Conservation (phyloP, 2,329 filamentous ascomycete genomes). For the Trichoderma sp. region DNA sequence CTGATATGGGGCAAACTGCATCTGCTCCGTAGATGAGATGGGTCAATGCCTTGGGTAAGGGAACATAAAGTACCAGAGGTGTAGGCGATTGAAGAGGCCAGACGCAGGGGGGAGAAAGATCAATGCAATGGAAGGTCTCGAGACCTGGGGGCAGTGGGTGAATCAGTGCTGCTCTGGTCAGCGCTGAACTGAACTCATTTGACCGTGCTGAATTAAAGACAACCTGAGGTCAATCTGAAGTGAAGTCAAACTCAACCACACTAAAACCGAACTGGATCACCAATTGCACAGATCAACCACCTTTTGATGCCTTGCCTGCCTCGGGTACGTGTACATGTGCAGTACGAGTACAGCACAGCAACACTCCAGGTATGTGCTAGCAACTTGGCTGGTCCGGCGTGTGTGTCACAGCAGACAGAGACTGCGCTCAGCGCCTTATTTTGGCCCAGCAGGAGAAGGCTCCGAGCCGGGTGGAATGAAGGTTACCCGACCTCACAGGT, state of each 20-base stretch:
- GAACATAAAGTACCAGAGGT: background rate
- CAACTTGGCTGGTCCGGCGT: background rate
- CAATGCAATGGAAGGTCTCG: background rate
- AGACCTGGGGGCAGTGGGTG: background rate
- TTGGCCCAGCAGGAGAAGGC: background rate
- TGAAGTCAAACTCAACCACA: background rate
- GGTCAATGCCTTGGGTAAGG: background rate
- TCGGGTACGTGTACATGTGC: background rate
- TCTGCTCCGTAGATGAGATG: background rate
- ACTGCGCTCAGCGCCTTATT: background rate
- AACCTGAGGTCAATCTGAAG: background rate
- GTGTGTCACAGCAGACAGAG: background rate
- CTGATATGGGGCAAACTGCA: constrained; percentile 16
- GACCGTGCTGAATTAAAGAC: background rate
- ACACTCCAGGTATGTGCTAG: background rate
- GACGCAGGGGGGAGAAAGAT: background rate
- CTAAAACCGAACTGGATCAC: background rate
- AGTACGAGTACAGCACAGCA: background rate
- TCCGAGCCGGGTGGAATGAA: constrained; percentile 9
- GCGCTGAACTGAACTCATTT: background rate
- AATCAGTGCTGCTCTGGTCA: background rate
- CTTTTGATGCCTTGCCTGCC: background rate
- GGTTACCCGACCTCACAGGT: background rate
- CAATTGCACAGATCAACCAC: background rate
- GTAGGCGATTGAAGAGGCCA: background rate